These are phyloP conservation scores for Fusarium coffeatum DNA, from an alignment of 2,329 filamentous ascomycete genomes.

Conservation along the genomic window DNA sequence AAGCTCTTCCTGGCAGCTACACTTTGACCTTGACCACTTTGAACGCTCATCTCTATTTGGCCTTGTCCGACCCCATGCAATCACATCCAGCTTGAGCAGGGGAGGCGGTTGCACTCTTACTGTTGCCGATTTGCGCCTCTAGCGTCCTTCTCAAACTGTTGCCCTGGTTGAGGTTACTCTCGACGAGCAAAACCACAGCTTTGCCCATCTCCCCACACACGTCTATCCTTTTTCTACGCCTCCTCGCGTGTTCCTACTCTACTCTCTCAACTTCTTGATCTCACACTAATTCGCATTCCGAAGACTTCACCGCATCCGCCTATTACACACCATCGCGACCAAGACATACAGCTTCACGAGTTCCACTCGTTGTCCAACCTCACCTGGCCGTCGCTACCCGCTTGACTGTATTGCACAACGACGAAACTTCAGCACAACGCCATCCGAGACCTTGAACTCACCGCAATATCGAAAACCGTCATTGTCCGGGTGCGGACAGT, in stretches of 20 bases:
- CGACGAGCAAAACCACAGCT: conserved; percentile 45
- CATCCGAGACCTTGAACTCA: conserved; percentile 37
- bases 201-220: conserved; percentile 39
- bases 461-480: conserved; percentile 30
- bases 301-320: conserved; percentile 43
- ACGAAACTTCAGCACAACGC: conserved; percentile 29
- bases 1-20: conserved; percentile 39
- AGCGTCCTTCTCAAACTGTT: conserved; percentile 31
- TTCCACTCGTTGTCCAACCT: conserved; percentile 41
- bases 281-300: conserved; percentile 23
- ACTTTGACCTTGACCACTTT: conserved; percentile 37
- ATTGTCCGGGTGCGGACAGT: conserved; percentile 50
- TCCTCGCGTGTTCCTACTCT: conserved; percentile 27
- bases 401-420: conserved; percentile 29
- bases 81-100: conserved; percentile 42
- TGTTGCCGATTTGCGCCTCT: conserved; percentile 41
- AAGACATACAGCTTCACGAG: conserved; percentile 48
- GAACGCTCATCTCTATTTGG: conserved; percentile 44
- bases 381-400: conserved; percentile 39
- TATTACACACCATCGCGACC: conserved; percentile 40
- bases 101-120: conserved; percentile 43
- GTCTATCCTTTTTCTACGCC: conserved; percentile 27
- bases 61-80: conserved; percentile 42
- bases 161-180: conserved; percentile 23
- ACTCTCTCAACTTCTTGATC: conserved; percentile 25